These are phyloP conservation scores for Fusarium buxicola DNA, from an alignment of 2,329 filamentous ascomycete species.

Conservation along the genomic window DNA sequence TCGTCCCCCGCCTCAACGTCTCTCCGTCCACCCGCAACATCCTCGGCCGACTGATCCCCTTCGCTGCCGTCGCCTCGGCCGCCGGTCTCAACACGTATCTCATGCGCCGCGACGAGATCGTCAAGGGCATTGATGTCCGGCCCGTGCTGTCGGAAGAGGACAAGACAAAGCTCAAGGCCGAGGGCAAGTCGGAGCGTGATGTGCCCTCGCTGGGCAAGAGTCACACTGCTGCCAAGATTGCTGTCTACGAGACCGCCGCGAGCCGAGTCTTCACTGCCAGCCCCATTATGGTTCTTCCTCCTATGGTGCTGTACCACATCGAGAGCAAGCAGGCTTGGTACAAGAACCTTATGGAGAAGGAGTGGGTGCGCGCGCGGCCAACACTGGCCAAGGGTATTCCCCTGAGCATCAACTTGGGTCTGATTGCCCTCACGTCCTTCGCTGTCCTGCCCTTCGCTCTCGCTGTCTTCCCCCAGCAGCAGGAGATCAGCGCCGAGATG, in stretches of 20 bases:
- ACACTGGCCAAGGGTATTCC: constrained; percentile 67
- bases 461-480: constrained; percentile 91
- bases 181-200: constrained; percentile 73
- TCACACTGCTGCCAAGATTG: constrained; percentile 86
- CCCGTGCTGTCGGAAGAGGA: constrained; percentile 80
- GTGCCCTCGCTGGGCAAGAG: constrained; percentile 84
- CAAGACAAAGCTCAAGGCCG: constrained; percentile 65
- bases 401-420: constrained; percentile 83
- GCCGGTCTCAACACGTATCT: constrained; percentile 95
- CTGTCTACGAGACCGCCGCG: constrained; percentile 92
- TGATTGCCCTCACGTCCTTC: constrained; percentile 89
- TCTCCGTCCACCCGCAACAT: constrained; percentile 80
- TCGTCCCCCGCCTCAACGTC: constrained; percentile 88
- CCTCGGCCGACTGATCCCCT: constrained; percentile 89
- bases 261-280: constrained; percentile 93
- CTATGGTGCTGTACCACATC: constrained; percentile 84
- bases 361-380: constrained; percentile 84
- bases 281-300: constrained; percentile 96
- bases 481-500: constrained; percentile 79
- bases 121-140: constrained; percentile 91
- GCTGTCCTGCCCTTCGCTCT: constrained; percentile 90
- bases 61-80: constrained; percentile 92
- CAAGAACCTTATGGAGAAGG: constrained; percentile 63
- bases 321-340: constrained; percentile 66
- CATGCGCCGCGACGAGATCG: constrained; percentile 97